Evolutionary conservation across 2,329 filamentous ascomycete species (phyloP).

Genomic region (Fusarium dlaminii): DNA sequence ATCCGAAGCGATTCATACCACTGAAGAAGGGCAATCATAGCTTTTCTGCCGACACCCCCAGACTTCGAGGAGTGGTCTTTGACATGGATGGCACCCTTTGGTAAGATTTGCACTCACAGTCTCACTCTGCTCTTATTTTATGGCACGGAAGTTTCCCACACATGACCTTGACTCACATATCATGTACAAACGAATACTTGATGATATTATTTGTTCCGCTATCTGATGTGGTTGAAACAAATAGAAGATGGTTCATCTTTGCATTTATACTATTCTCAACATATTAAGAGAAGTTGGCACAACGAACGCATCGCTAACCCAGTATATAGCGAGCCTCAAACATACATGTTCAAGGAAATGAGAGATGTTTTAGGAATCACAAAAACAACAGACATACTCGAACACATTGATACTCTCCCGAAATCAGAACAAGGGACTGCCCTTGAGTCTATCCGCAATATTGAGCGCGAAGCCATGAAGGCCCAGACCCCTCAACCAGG

Average conservation of each 20-base stretch:
- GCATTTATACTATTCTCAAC: neutral
- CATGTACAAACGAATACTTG: constrained; percentile 18
- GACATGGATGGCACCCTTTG: constrained; percentile 96
- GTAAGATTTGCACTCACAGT: constrained; percentile 60
- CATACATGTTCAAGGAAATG: constrained; percentile 96
- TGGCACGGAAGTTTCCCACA: neutral
- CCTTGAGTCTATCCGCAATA: constrained; percentile 76
- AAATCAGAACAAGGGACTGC: constrained; percentile 67
- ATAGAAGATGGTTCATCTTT: neutral
- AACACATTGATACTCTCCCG: constrained; percentile 83
- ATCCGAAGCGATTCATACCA: constrained; percentile 64
- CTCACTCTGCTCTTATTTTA: neutral
- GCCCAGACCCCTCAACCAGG: constrained; percentile 85
- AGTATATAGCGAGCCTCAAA: constrained; percentile 78
- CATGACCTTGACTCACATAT: neutral
- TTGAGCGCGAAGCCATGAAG: constrained; percentile 85
- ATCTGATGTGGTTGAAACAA: neutral
- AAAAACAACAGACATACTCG: constrained; percentile 82
- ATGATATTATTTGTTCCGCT: neutral
- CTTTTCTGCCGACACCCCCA: constrained; percentile 51
- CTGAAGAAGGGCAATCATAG: constrained; percentile 52
- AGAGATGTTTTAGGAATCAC: constrained; percentile 76
- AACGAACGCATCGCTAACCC: constrained; percentile 1
- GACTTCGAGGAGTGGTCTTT: constrained; percentile 75
- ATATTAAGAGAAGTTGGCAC: neutral